Conservation (phyloP, 2,329 filamentous ascomycete genomes). For the Cercospora nicotianae region DNA sequence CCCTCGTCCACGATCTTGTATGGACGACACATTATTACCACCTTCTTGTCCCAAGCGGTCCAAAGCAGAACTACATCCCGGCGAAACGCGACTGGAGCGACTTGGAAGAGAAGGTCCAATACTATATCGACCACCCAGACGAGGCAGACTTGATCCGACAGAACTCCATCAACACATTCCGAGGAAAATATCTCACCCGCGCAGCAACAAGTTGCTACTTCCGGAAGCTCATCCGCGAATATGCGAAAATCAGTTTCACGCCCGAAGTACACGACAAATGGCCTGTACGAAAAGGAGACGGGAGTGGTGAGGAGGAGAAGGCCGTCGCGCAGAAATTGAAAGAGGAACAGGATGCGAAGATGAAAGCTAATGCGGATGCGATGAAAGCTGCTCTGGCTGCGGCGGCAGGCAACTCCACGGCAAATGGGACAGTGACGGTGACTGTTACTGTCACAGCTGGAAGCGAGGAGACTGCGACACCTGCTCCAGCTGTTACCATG, state of each 20-base stretch:
- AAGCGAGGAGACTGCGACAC: background rate
- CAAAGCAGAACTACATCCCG: conserved; percentile 34
- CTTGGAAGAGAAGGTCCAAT: conserved; percentile 31
- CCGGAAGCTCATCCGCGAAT: conserved; percentile 31
- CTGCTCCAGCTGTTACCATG: background rate
- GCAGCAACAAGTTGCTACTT: conserved; percentile 39
- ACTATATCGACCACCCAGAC: conserved; percentile 28
- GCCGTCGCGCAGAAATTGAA: background rate
- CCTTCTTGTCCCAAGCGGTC: conserved; percentile 29
- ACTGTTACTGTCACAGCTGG: background rate
- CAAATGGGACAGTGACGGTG: background rate
- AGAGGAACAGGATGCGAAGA: background rate
- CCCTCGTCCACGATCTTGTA: conserved; percentile 32
- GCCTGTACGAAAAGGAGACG: conserved; percentile 1
- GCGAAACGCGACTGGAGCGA: conserved; percentile 33
- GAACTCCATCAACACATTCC: conserved; percentile 32
- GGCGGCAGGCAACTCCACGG: no score
- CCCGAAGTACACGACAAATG: conserved; percentile 22
- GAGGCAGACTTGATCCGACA: conserved; percentile 32
- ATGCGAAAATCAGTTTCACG: conserved; percentile 30
- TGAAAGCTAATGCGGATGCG: background rate
- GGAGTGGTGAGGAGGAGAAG: background rate
- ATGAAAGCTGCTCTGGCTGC: background rate
- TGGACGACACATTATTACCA: conserved; percentile 33
- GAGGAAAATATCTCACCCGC: conserved; percentile 32